Evolutionary conservation across 192 early-diverging fungal species (phyloP), one percentile per base, ranked within the genome.

Genomic region (Ambispora gerdemannii): DNA sequence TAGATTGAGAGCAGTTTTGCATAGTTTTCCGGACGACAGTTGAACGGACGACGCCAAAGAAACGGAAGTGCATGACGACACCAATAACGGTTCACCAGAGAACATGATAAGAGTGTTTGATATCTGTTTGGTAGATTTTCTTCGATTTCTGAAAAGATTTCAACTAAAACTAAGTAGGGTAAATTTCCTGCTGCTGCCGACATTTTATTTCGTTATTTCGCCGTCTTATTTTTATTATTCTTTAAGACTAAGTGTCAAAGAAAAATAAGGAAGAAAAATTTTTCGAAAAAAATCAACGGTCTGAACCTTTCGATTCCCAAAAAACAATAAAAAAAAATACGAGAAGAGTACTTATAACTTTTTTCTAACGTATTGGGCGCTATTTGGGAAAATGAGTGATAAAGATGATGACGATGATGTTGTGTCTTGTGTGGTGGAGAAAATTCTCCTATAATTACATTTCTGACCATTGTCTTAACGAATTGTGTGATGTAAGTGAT

Each of bases 81-180:
- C 53, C 53, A 56, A n/a, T 24, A 27, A 7, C 53, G 19, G 27
- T 56, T 56, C 7, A 56, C 53, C 6, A 56, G 27, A 24, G 20
- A 13, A 56, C 53, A 56, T 4, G 53, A 56, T 6, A 13, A 56
- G 20, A 56, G 53, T 6, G 53, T 56, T 56, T 56, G 53, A 13
- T 58, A 27, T 28, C 28, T 30, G 24, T 58, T 28, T 4, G 55
- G 22, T 13, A 20, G 28, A 1, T 20, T 30, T 20, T 58, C 6
- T 43, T 43, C 38, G 38, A 43, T 43, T 43, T 43, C 38, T 43
- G 6, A 15, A 43, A 43, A 43, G 15, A 43, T 43, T 43, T 43
- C 7, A 10, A 10, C 7, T 43, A 43, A 43, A 43, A 43, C 38
- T 15, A 43, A 43, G 6, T 6, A 6, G 15, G 38, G 38, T 15